Conservation (phyloP, 225 moss, liverwort and hornwort genomes). For the Physcomitrium patens region DNA sequence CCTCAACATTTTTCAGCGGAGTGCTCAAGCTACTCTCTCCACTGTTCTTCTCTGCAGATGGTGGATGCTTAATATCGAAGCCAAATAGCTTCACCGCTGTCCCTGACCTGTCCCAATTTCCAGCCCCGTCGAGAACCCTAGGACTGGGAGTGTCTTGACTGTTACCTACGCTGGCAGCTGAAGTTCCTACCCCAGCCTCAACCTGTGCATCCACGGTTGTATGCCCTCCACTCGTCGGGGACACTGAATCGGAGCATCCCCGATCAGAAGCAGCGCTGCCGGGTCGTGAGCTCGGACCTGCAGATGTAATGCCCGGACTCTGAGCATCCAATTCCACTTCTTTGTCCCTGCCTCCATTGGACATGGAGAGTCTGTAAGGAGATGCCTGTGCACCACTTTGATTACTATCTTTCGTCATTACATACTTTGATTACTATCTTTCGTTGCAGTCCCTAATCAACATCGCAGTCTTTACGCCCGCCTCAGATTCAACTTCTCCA, state of each 20-base stretch:
- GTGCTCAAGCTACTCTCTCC: slow-evolving; percentile 33
- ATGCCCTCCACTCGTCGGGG: slow-evolving; percentile 13
- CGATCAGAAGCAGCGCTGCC: slow-evolving; percentile 26
- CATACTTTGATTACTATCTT: slow-evolving; percentile 14
- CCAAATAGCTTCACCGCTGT: slow-evolving; percentile 79
- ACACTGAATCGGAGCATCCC: slow-evolving; percentile 19
- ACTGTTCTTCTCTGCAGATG: slow-evolving; percentile 34
- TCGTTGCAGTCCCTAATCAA: slow-evolving; percentile 22
- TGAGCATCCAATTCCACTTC: slow-evolving; percentile 21
- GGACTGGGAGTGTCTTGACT: slow-evolving; percentile 26
- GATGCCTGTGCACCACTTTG: slow-evolving; percentile 20
- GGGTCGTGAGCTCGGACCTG: slow-evolving; percentile 22
- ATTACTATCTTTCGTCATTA: slow-evolving; percentile 15
- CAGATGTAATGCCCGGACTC: slow-evolving; percentile 15
- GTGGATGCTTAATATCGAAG: slow-evolving; percentile 65
- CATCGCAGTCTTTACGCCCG: slow-evolving; percentile 20
- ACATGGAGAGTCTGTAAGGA: slow-evolving; percentile 10
- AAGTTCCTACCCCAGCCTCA: slow-evolving; percentile 31
- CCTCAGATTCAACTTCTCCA: slow-evolving; percentile 25
- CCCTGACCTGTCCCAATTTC: slow-evolving; percentile 36
- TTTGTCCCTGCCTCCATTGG: slow-evolving; percentile 30
- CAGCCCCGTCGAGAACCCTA: slow-evolving; percentile 16
- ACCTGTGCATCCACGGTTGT: slow-evolving; percentile 11
- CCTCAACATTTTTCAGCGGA: slow-evolving; percentile 24
- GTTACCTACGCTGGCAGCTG: slow-evolving; percentile 20